phyloP scores from a whole-genome alignment of 352 stramenopile species.

The Globisporangium paddicum region DNA sequence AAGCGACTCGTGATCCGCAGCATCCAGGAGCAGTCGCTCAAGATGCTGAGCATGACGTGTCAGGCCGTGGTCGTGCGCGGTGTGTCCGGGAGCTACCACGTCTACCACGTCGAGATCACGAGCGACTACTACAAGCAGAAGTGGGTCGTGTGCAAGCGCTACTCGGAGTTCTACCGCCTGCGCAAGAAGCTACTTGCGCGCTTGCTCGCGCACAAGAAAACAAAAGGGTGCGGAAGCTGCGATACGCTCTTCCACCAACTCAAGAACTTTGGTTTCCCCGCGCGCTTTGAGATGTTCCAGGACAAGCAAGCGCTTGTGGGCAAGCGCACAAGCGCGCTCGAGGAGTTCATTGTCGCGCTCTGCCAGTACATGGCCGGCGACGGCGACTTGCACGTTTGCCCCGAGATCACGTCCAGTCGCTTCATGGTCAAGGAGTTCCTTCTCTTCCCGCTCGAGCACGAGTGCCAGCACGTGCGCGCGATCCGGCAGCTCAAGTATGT shows the following conservation, averaged over 20 bases:
- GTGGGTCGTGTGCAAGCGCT: constrained; percentile 86
- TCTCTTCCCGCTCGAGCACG: constrained; percentile 78
- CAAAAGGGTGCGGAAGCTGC: constrained; percentile 44
- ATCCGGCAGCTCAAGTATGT: constrained; percentile 85
- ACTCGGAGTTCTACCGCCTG: constrained; percentile 82
- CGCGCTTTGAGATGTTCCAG: constrained; percentile 72
- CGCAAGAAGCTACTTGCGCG: constrained; percentile 66
- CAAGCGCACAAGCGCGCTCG: constrained; percentile 56
- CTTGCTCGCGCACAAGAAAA: constrained; percentile 56
- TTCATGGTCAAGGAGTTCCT: constrained; percentile 82
- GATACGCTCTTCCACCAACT: constrained; percentile 49
- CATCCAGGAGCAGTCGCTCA: constrained; percentile 79
- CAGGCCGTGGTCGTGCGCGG: constrained; percentile 74
- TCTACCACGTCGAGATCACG: constrained; percentile 84
- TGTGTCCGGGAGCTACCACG: constrained; percentile 74
- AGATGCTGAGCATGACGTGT: constrained; percentile 61
- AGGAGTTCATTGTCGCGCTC: constrained; percentile 75
- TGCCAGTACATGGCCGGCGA: constrained; percentile 62
- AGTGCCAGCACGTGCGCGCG: constrained; percentile 74
- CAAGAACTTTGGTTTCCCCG: constrained; percentile 68
- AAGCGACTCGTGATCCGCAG: constrained; percentile 67
- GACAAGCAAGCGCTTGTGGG: constrained; percentile 54
- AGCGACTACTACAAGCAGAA: constrained; percentile 89
- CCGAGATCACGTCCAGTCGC: constrained; percentile 58
- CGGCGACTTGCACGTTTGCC: constrained; percentile 46